Percentiles rank a stretch among this genome's conserved stretches.
phyloP scores from a whole-genome alignment of 768 basidiomycete genomes.

The Rhodotorula paludigena region DNA sequence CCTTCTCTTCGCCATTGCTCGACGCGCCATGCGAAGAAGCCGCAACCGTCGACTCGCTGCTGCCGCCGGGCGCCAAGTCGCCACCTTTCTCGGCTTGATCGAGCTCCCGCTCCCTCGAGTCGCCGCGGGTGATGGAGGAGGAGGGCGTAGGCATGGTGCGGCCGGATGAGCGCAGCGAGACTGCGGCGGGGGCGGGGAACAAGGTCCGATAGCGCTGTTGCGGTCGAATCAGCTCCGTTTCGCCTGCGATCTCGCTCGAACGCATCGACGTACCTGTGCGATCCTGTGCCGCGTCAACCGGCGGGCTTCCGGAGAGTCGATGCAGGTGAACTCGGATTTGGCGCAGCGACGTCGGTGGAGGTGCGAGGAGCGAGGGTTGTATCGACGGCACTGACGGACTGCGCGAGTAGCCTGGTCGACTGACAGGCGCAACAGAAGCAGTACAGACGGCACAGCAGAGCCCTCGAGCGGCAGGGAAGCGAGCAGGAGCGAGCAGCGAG shows the following conservation, averaged over 20 bases:
- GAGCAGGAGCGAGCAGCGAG: not conserved
- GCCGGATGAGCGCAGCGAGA: not conserved
- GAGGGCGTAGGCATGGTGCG: not conserved
- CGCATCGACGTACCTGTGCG: not conserved
- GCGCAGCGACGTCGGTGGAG: not conserved
- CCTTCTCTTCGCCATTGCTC: not conserved
- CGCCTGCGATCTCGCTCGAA: too few relatives aligned
- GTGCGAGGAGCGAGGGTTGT: too few relatives aligned
- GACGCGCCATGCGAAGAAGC: not conserved
- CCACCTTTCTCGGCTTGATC: not conserved
- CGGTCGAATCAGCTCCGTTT: not conserved
- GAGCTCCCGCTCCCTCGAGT: constrained; percentile 3
- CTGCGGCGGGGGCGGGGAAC: not conserved
- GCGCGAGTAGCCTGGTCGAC: too few relatives aligned
- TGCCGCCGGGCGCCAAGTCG: not conserved
- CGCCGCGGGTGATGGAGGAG: constrained; percentile 20
- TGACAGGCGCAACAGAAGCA: too few relatives aligned
- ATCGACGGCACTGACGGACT: too few relatives aligned
- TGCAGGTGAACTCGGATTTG: not conserved
- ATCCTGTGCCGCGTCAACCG: not conserved
- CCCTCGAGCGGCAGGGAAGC: not conserved
- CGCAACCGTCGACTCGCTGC: not conserved
- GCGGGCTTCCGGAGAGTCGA: not conserved
- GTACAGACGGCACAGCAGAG: not conserved
- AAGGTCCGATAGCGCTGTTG: not conserved